Evolutionary conservation across 345 rosid genomes (phyloP).

Genomic region (Eucalyptus cloeziana): DNA sequence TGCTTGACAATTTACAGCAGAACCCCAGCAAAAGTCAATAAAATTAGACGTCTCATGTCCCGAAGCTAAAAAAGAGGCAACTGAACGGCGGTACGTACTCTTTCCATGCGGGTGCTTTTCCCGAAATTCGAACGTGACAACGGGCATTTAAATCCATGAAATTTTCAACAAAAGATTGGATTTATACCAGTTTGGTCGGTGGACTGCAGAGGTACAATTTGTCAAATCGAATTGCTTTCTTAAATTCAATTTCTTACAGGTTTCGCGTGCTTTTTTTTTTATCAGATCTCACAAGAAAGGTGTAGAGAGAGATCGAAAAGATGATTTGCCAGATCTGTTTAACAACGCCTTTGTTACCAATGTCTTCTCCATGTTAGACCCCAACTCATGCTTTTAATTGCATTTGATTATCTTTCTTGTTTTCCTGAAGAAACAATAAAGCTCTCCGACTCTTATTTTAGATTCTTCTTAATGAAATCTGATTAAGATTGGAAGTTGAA

Average conservation of each 20-base stretch:
- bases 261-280: background rate
- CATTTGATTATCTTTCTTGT: background rate
- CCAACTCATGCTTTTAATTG: background rate
- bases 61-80: background rate
- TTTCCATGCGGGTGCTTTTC: background rate
- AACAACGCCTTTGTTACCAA: background rate
- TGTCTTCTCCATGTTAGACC: background rate
- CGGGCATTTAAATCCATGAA: background rate
- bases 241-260: background rate
- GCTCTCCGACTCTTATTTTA: background rate
- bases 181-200: background rate
- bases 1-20: background rate
- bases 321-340: background rate
- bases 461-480: background rate
- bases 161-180: background rate
- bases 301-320: background rate
- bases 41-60: background rate
- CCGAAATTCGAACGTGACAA: background rate
- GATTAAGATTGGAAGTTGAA: background rate
- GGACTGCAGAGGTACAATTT: background rate
- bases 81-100: background rate
- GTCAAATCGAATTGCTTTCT: background rate
- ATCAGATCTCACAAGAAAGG: background rate
- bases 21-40: background rate
- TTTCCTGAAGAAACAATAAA: background rate